Evolutionary conservation across 108 stramenopile species (phyloP), one percentile per base, ranked within the genome.

Genomic region (Nitzschia sp.): DNA sequence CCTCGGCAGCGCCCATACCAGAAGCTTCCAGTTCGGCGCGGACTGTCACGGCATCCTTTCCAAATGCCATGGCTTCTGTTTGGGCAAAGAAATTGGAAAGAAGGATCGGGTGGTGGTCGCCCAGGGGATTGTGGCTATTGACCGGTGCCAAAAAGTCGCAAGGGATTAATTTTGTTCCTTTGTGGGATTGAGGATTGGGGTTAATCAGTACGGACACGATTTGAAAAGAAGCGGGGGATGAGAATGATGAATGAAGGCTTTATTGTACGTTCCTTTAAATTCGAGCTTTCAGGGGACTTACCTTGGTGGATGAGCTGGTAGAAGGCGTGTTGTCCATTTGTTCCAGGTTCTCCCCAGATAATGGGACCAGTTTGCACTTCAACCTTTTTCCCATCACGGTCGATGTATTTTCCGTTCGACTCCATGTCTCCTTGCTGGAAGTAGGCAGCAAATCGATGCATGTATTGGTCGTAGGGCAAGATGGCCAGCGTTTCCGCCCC

Each of bases 401-500:
- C 79, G 11, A 96, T 89, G 44, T 92, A 77, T 88, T 99, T 99
- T 66, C 99, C 99, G 81, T 99, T 99, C 65, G 89, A 89, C 74
- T 98, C 97, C 99, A 99, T 99, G 69, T 97, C 97, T 50, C 97
- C 94, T 84, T 99, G 98, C 76, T 99, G 99, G 61, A 99, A 96
- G 79, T 98, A 94, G 30, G 96, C 96, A 2, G 99, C 95, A 69
- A 99, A 96, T 54, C 91, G 91, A 26, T 93, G 79, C 69, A 99
- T 88, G 58, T 97, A 97, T 69, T 97, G 95, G 16, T 91, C 91
- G 75, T 99, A 99, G 3, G 99, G 99, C 30, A 99, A 75, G 22
- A 98, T 86, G 19, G 97, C 97, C 16, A 95, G 60, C 4, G 96
- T 76, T 45, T 87, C 83, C 76, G 98, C 88, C 3, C 90, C 96